phyloP scores from a whole-genome alignment of 805 yeast genomes.

The Ogataea paraovalis region DNA sequence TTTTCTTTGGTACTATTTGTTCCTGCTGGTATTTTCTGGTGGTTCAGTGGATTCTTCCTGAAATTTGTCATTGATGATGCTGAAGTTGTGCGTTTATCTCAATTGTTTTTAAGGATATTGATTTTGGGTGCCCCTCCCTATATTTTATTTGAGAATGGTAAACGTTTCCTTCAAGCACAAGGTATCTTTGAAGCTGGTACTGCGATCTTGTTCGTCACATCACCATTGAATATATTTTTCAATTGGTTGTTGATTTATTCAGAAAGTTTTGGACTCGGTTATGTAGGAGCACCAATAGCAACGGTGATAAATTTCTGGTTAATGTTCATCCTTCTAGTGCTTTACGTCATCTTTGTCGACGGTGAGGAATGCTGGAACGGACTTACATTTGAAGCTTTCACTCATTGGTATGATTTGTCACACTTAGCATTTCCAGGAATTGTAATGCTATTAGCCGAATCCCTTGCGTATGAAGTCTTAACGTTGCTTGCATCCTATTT shows the following conservation, averaged over 20 bases:
- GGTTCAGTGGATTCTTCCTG: slow-evolving; percentile 48
- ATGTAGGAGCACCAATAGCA: slow-evolving; percentile 71
- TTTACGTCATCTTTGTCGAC: slow-evolving; percentile 55
- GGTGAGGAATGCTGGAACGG: slow-evolving; percentile 75
- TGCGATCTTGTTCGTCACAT: slow-evolving; percentile 58
- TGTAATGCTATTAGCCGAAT: slow-evolving; percentile 53
- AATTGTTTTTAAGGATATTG: slow-evolving; percentile 50
- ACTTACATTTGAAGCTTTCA: slow-evolving; percentile 32
- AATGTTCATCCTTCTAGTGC: slow-evolving; percentile 53
- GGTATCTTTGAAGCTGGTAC: slow-evolving; percentile 80
- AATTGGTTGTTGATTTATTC: slow-evolving; percentile 69
- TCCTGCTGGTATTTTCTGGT: slow-evolving; percentile 63
- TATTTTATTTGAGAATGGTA: slow-evolving; percentile 65
- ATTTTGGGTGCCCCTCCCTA: slow-evolving; percentile 72
- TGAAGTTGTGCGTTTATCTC: slow-evolving; percentile 48
- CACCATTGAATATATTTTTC: slow-evolving; percentile 64
- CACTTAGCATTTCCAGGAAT: slow-evolving; percentile 50
- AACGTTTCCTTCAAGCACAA: slow-evolving; percentile 72
- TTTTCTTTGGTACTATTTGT: slow-evolving; percentile 54
- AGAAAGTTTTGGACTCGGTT: slow-evolving; percentile 54
- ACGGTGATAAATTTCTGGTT: slow-evolving; percentile 68
- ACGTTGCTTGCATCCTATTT: slow-evolving; percentile 50
- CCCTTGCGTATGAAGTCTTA: slow-evolving; percentile 53
- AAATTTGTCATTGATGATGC: slow-evolving; percentile 42
- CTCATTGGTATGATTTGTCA: slow-evolving; percentile 38